Base-by-base conservation (phyloP, 257 asterid genomes). In the Solanum rostratum region DNA sequence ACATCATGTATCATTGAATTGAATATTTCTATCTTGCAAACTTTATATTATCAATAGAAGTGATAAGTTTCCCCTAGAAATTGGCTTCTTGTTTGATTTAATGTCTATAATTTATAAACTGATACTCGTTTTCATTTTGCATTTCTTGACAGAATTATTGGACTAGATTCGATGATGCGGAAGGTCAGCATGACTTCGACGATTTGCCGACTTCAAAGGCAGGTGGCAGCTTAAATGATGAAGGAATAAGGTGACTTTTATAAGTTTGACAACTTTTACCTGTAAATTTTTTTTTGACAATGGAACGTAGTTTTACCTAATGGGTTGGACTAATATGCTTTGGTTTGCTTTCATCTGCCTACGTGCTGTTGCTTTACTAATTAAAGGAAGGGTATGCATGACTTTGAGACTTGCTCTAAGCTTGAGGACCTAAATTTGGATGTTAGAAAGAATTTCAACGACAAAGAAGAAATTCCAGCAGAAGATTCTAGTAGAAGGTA, bases 401-500 rank as follows among this genome's bases (percentile, higher is more conserved):
- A 93, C 88, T 83, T 90, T 86, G 99, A 92, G 92, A 90, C 95
- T 86, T 94, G 92, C 90, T 92, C 94, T 93, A 94, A 92, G 94
- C 96, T 94, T 79, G 97, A 87, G 92, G 96, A 90, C 88, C 91
- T 96, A 85, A 92, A 94, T 89, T 91, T 94, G 95, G 95, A 92
- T 87, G 94, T 96, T 86, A 88, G 91, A 86, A 92, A 88, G 87
- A 85, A 87, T 85, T 84, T 92, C 62, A 81, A 82, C 84, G 94
- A 85, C 85, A 71, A 74, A 60, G 89, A 86, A 87, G 94, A 87
- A 85, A 88, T 82, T 86, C 84, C 88, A 71, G 88, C 88, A 18
- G 92, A 91, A 87, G 93, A 93, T 87, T 85, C 84, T 73, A 46
- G 73, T 43, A 79, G 71, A 90, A 92, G 97, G 98, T 93, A 90